These are phyloP conservation scores for Serendipita sp. DNA, from an alignment of 768 basidiomycete species.

Conservation along the genomic window DNA sequence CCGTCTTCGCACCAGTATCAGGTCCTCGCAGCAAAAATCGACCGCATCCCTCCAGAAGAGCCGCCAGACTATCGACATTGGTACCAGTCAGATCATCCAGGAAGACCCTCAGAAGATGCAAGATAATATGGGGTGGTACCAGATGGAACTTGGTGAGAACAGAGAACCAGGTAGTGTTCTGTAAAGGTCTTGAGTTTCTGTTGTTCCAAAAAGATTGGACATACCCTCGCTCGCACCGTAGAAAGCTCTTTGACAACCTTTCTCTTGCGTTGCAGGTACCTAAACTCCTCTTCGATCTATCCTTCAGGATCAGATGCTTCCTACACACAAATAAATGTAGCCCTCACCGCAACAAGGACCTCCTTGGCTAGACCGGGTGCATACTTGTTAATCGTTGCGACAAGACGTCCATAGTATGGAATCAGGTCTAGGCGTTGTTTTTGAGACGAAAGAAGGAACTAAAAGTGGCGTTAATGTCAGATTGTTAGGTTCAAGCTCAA, in stretches of 20 bases:
- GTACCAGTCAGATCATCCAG: conserved; percentile 86
- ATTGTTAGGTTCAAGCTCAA: conserved; percentile 1
- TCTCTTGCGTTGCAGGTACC: conserved; percentile 88
- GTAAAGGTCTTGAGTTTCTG: not conserved
- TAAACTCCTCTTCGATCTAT: conserved; percentile 92
- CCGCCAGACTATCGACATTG: conserved; percentile 85
- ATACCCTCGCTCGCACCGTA: conserved; percentile 70
- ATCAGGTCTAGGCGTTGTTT: conserved; percentile 80
- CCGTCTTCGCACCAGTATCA: conserved; percentile 72
- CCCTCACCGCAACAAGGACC: conserved; percentile 58
- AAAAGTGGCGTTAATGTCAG: conserved; percentile 5
- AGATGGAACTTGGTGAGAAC: conserved; percentile 93
- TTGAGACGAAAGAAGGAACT: conserved; percentile 72
- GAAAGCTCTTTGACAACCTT: conserved; percentile 80
- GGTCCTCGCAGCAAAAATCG: conserved; percentile 79
- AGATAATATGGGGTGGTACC: conserved; percentile 76
- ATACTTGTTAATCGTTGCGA: conserved; percentile 76
- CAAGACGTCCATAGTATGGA: conserved; percentile 81
- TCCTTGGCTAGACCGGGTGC: conserved; percentile 89
- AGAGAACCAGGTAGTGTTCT: conserved; percentile 81
- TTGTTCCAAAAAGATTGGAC: conserved; percentile 5
- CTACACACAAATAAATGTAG: not conserved
- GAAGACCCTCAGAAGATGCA: conserved; percentile 95
- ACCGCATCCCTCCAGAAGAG: conserved; percentile 86
- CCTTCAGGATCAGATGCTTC: not conserved